These are phyloP conservation scores for Globisporangium canariense DNA, from an alignment of 352 stramenopile genomes.

Conservation along the genomic window DNA sequence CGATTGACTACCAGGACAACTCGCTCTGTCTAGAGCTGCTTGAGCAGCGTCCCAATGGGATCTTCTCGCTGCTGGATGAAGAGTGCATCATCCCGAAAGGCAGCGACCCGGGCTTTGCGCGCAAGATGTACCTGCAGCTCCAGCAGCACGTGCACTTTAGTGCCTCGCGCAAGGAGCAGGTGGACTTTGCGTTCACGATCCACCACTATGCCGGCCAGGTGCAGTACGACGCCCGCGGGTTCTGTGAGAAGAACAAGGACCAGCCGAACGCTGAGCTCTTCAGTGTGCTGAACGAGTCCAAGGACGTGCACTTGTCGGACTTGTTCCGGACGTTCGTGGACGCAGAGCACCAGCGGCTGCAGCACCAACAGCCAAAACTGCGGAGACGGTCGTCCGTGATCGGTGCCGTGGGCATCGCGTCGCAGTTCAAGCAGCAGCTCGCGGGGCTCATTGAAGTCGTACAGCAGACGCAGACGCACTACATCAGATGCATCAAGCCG, in stretches of 20 bases:
- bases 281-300: conserved; percentile 59
- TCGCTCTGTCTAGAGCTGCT: conserved; percentile 79
- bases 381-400: conserved; percentile 69
- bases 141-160: conserved; percentile 56
- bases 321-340: conserved; percentile 76
- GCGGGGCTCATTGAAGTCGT: conserved; percentile 91
- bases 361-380: conserved; percentile 43
- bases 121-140: conserved; percentile 73
- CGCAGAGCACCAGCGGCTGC: conserved; percentile 27
- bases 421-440: conserved; percentile 93
- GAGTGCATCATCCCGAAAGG: conserved; percentile 82
- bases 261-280: conserved; percentile 78
- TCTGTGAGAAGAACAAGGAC: conserved; percentile 89
- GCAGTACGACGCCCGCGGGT: conserved; percentile 67
- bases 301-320: conserved; percentile 45
- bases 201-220: conserved; percentile 81
- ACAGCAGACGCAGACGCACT: conserved; percentile 94
- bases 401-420: conserved; percentile 75
- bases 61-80: conserved; percentile 84
- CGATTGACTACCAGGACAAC: conserved; percentile 77
- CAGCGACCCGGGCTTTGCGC: conserved; percentile 66
- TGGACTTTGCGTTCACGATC: conserved; percentile 69
- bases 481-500: conserved; percentile 98
- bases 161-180: conserved; percentile 65
- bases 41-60: conserved; percentile 66